phyloP scores from a whole-genome alignment of 371 early-diverging fungal genomes.

The Apophysomyces variabilis region DNA sequence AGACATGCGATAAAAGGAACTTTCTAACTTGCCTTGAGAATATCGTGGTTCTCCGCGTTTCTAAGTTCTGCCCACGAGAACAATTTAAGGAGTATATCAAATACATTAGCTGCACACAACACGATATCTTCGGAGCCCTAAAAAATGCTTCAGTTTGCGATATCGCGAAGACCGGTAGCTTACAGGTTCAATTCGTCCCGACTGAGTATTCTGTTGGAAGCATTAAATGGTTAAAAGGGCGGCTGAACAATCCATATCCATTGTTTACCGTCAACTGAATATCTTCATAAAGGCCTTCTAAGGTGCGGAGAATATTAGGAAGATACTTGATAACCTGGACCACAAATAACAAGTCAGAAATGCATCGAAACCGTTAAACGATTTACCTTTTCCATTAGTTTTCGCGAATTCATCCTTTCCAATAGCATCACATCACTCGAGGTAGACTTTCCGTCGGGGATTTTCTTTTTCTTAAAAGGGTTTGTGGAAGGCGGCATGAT shows the following conservation, averaged over 20 bases:
- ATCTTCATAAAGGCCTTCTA: slow-evolving; percentile 39
- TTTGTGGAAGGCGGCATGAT: slow-evolving; percentile 35
- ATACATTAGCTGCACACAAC: slow-evolving; percentile 41
- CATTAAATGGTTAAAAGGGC: slow-evolving; percentile 2
- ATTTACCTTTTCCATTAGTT: slow-evolving; percentile 45
- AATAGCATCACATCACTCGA: slow-evolving; percentile 34
- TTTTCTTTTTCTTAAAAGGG: slow-evolving; percentile 48
- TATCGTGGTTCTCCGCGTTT: slow-evolving; percentile 47
- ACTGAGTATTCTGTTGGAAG: slow-evolving; percentile 31
- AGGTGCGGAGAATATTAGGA: slow-evolving; percentile 35
- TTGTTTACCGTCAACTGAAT: slow-evolving; percentile 32
- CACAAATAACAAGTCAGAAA: not conserved
- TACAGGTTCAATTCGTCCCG: slow-evolving; percentile 29
- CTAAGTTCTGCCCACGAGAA: slow-evolving; percentile 63
- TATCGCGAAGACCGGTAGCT: not conserved
- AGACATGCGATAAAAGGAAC: slow-evolving; percentile 1
- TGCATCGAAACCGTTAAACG: not conserved
- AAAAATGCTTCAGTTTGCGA: not conserved
- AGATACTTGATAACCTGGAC: slow-evolving; percentile 37
- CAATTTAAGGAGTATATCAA: slow-evolving; percentile 51
- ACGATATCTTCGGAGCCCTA: slow-evolving; percentile 36
- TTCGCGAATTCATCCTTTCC: slow-evolving; percentile 36
- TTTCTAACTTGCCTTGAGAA: slow-evolving; percentile 29
- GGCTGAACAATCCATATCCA: not conserved
- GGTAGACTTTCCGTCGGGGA: slow-evolving; percentile 15